These are phyloP conservation scores for Xylariales sp. DNA, from an alignment of 2,329 filamentous ascomycete genomes.

Conservation along the genomic window DNA sequence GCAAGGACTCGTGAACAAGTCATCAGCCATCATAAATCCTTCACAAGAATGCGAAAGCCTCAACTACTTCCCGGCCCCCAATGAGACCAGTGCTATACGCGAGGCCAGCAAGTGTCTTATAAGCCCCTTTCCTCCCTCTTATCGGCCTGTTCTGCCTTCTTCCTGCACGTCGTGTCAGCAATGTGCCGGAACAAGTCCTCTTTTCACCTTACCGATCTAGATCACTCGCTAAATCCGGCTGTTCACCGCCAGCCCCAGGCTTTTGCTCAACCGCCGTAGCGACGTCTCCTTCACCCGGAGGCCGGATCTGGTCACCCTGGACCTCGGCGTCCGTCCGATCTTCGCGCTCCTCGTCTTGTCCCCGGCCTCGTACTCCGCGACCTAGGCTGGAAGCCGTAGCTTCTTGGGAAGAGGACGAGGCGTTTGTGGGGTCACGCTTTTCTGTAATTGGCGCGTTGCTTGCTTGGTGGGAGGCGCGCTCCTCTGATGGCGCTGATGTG, in stretches of 20 bases:
- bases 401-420: slow-evolving; percentile 7
- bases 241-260: slow-evolving; percentile 19
- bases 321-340: slow-evolving; percentile 20
- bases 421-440: neutral
- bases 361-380: slow-evolving; percentile 19
- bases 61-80: too few species aligned
- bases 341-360: slow-evolving; percentile 17
- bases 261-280: slow-evolving; percentile 21
- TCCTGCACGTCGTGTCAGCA: slow-evolving; percentile 16
- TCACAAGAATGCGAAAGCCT: too few species aligned
- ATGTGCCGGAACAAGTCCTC: too few species aligned
- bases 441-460: too few species aligned
- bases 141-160: slow-evolving; percentile 18
- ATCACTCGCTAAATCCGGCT: slow-evolving; percentile 24
- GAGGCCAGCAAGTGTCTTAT: too few species aligned
- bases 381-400: slow-evolving; percentile 24
- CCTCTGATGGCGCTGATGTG: neutral
- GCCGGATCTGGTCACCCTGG: slow-evolving; percentile 25
- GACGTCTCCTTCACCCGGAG: slow-evolving; percentile 23
- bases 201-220: slow-evolving; percentile 25
- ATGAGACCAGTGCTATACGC: too few species aligned
- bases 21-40: too few species aligned
- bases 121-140: too few species aligned
- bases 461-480: neutral
- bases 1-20: too few species aligned